Conservation (phyloP, 768 basidiomycete species). For the Kwoniella shandongensis region DNA sequence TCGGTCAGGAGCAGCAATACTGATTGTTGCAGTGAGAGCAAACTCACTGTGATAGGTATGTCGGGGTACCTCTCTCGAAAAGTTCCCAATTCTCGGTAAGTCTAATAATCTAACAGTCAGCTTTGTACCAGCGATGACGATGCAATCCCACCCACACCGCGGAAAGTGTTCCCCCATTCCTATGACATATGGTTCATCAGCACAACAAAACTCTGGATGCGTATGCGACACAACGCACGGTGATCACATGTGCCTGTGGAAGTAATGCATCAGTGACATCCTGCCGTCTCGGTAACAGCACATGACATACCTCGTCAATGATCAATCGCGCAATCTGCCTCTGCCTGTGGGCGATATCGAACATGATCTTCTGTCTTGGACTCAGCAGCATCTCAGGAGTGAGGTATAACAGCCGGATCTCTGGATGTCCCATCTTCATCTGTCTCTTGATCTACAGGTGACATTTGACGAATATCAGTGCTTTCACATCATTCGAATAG, state of each 20-base stretch:
- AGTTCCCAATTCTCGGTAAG: constrained; percentile 49
- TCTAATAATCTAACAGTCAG: constrained; percentile 15
- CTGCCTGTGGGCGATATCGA: constrained; percentile 40
- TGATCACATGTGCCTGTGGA: constrained; percentile 53
- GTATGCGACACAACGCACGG: constrained; percentile 35
- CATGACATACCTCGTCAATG: constrained; percentile 49
- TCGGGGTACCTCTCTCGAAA: constrained; percentile 47
- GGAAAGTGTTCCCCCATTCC: constrained; percentile 52
- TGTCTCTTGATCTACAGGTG: constrained; percentile 38
- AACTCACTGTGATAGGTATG: constrained; percentile 50
- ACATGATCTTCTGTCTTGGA: constrained; percentile 22
- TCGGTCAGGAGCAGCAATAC: not conserved
- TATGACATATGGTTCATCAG: constrained; percentile 10
- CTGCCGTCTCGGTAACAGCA: not conserved
- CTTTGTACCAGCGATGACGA: not conserved
- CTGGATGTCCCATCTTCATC: constrained; percentile 47
- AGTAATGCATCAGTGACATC: not conserved
- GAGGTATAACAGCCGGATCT: constrained; percentile 47
- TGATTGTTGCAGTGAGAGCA: too few species aligned
- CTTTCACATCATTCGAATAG: too few species aligned
- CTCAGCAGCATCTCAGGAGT: constrained; percentile 50
- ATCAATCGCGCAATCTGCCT: constrained; percentile 51
- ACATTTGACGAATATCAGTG: not conserved
- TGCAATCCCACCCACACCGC: constrained; percentile 30
- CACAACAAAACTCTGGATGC: too few species aligned